Evolutionary conservation across 352 stramenopile species (phyloP).

Genomic region (Phytophthora pistaciae): DNA sequence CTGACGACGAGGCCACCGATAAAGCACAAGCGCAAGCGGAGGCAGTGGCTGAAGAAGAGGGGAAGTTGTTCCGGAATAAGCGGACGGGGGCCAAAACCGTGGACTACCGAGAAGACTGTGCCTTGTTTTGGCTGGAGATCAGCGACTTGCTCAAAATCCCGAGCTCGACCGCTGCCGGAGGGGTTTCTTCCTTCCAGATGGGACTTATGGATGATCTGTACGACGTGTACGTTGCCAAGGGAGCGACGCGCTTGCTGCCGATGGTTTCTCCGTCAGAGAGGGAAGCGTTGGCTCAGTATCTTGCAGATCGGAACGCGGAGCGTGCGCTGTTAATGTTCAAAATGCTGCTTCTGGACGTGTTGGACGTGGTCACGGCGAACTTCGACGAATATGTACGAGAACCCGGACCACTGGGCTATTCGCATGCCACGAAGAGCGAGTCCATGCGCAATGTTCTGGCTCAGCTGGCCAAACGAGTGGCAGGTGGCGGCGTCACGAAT

Average conservation of each 20-base stretch:
- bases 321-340: conserved; percentile 60
- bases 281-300: conserved; percentile 53
- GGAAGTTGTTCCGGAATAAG: conserved; percentile 15
- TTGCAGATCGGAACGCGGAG: conserved; percentile 55
- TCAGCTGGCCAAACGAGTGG: conserved; percentile 51
- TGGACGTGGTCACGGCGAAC: conserved; percentile 60
- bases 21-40: conserved; percentile 12
- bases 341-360: conserved; percentile 68
- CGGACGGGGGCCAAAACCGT: conserved; percentile 26
- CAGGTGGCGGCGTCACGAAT: conserved; percentile 27
- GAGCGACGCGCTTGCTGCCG: conserved; percentile 48
- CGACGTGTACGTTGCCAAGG: conserved; percentile 60
- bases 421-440: conserved; percentile 40
- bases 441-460: conserved; percentile 69
- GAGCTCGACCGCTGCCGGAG: conserved; percentile 24
- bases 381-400: conserved; percentile 69
- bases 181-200: conserved; percentile 58
- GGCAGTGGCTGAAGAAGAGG: conserved; percentile 25
- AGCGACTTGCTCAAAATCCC: conserved; percentile 74
- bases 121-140: conserved; percentile 79
- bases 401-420: conserved; percentile 50
- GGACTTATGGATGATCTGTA: conserved; percentile 71
- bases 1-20: conserved; percentile 3
- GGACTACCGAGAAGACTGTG: conserved; percentile 69
- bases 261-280: conserved; percentile 63